Base-by-base conservation (phyloP, 768 basidiomycete species). In the Pluteus cervinus region DNA sequence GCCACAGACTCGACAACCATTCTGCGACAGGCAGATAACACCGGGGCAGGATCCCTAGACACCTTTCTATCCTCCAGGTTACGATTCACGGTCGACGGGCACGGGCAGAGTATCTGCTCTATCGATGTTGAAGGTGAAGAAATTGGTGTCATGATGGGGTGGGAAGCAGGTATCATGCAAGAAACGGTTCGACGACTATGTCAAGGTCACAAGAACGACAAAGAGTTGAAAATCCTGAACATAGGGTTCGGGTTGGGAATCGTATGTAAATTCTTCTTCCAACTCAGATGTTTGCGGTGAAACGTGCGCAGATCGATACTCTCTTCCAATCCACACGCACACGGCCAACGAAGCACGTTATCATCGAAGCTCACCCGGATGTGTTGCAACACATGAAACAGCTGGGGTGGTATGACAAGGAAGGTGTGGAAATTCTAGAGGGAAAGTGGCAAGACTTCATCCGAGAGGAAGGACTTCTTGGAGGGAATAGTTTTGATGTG, bases 131-230 rank as follows among this genome's bases (percentile, higher is more conserved):
- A 67, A 10, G 78, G 77, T 20, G 81, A 83, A 46, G 84, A 91
- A 42, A 75, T 93, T n/a, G 90, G 91, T 9, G 94, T 99, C 4
- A 99, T 99, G 96, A 99, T 99, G 96, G 90, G 92, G 1, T 99
- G 96, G 96, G 96, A 99, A 58, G 61, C 63, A 30, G 71, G 62
- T 6, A 88, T 98, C 51, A 98, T 98, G 96, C 56, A 67, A 41
- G 71, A 78, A 50, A 94, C 92, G 4, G 91, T 89, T 14, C 55
- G 69, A 37, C 58, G 62, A 36, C 66, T 97, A 45, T 81, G 78
- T 43, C 50, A 52, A 10, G 66, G 56, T 37, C 76, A 83, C 48
- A 65, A 68, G 24, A 68, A 69, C 30, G 53, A 58, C 1, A 47
- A 58, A 20, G 65, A 72, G 5, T 63, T 92, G 21, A 81, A 71